Percentiles rank a stretch among this genome's conserved stretches.
These are phyloP conservation scores for Pyricularia pennisetigena DNA, from an alignment of 2,329 filamentous ascomycete species.

Conservation along the genomic window DNA sequence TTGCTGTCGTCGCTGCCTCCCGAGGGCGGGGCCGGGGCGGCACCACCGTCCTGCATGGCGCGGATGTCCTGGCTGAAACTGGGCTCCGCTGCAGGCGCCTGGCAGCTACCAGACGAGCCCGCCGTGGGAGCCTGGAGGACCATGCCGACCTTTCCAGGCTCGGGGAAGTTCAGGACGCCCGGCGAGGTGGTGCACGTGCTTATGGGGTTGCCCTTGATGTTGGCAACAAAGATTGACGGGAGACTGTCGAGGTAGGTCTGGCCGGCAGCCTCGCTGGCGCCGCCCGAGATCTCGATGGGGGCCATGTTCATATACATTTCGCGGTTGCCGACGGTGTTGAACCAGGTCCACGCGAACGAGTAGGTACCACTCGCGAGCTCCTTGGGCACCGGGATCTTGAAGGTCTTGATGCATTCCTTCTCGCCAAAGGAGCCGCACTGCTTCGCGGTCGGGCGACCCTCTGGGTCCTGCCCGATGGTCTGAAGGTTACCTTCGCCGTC, in stretches of 20 bases:
- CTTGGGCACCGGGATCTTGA: constrained; percentile 14
- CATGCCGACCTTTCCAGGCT: constrained; percentile 14
- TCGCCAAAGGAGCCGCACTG: constrained; percentile 12
- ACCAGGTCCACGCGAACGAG: constrained; percentile 50
- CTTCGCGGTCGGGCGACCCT: constrained; percentile 8
- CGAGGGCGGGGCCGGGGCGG: not conserved
- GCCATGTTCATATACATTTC: constrained; percentile 62
- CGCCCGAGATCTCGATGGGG: constrained; percentile 35
- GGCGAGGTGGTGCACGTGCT: constrained; percentile 10
- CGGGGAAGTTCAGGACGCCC: constrained; percentile 14
- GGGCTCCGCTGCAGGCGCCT: constrained; percentile 8
- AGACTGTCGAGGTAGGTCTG: constrained; percentile 28
- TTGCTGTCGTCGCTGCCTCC: not conserved
- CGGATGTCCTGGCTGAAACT: constrained; percentile 9
- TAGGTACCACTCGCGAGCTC: constrained; percentile 23
- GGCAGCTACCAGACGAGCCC: constrained; percentile 11
- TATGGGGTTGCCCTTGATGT: constrained; percentile 23
- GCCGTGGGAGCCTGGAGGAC: constrained; percentile 12
- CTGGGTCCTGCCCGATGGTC: constrained; percentile 8
- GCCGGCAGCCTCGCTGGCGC: constrained; percentile 7
- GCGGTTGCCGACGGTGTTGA: constrained; percentile 48
- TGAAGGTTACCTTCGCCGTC: constrained; percentile 10
- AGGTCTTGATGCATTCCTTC: constrained; percentile 12
- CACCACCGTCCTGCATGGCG: not conserved
- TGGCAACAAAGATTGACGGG: constrained; percentile 49